These are phyloP conservation scores for Zoysia matrella DNA, from an alignment of 202 grass and related monocot genomes.

Conservation along the genomic window DNA sequence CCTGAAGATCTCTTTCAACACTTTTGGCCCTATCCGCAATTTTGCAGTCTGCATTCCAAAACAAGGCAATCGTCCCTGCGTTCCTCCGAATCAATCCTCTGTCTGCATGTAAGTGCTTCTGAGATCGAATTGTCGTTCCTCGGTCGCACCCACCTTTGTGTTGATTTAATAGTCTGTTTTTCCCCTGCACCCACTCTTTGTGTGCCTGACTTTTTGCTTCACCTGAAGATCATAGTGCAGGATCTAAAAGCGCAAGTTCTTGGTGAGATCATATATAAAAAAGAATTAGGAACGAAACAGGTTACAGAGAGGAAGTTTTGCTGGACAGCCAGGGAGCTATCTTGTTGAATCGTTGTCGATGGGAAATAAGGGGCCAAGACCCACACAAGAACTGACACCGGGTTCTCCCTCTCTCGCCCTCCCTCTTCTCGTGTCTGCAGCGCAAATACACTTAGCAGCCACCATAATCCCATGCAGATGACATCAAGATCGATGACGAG, in stretches of 20 bases:
- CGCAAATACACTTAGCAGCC: not conserved
- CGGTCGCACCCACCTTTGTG: conserved; percentile 33
- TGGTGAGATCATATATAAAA: conserved; percentile 28
- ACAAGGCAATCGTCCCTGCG: not conserved
- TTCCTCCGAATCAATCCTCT: not conserved
- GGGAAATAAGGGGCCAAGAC: conserved; percentile 33
- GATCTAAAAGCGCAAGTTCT: conserved; percentile 47
- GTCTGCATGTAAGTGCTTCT: conserved; percentile 48
- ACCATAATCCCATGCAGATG: conserved; percentile 55
- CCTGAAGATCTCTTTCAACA: conserved; percentile 13
- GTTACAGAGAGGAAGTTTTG: conserved; percentile 17
- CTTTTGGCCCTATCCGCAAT: not conserved
- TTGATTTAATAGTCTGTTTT: not conserved
- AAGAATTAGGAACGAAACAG: conserved; percentile 45
- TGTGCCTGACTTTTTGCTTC: not conserved
- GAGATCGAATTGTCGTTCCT: conserved; percentile 44
- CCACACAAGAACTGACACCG: conserved; percentile 53
- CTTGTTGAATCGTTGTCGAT: conserved; percentile 37
- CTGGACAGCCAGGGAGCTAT: conserved; percentile 12
- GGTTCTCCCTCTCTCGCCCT: conserved; percentile 47
- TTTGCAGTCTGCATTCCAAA: not conserved
- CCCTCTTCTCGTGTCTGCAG: not conserved
- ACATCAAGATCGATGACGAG: conserved; percentile 66
- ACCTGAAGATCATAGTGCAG: conserved; percentile 43
- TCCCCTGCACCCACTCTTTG: not conserved